phyloP scores from a whole-genome alignment of 352 stramenopile genomes.

The Globisporangium rhizosaccharum region DNA sequence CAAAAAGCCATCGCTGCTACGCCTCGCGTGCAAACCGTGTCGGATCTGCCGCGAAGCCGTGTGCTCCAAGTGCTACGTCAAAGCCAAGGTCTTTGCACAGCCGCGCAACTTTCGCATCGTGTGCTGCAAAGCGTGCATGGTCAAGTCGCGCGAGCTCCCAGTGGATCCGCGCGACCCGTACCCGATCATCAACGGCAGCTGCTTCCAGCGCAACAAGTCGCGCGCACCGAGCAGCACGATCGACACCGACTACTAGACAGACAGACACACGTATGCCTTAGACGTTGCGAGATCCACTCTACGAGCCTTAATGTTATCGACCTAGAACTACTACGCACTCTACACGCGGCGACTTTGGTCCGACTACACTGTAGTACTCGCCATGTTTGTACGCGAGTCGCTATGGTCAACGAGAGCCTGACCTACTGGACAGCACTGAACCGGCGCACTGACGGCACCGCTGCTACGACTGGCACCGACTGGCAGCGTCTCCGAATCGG shows the following conservation, averaged over 20 bases:
- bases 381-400: too few relatives aligned
- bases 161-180: conserved; percentile 43
- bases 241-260: conserved; percentile 1
- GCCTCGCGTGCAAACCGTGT: conserved; percentile 26
- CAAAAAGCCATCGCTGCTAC: conserved; percentile 20
- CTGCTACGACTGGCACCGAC: background rate
- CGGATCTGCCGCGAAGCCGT: conserved; percentile 29
- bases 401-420: too few relatives aligned
- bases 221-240: conserved; percentile 1
- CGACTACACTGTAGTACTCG: too few relatives aligned
- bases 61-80: conserved; percentile 50
- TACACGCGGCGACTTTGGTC: too few relatives aligned
- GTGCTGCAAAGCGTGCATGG: conserved; percentile 50
- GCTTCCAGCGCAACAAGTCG: conserved; percentile 4
- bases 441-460: too few relatives aligned
- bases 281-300: too few relatives aligned
- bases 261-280: too few relatives aligned
- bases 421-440: too few relatives aligned
- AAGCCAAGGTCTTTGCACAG: conserved; percentile 29
- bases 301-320: too few relatives aligned
- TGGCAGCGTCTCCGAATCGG: conserved; percentile 19
- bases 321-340: too few relatives aligned
- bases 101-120: conserved; percentile 29
- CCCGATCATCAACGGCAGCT: conserved; percentile 22
- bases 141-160: conserved; percentile 26